A percentile compares a stretch with the other conserved stretches of the same genome.
These are phyloP conservation scores for Trichoderma virens DNA, from an alignment of 495 filamentous ascomycete species.

Conservation along the genomic window DNA sequence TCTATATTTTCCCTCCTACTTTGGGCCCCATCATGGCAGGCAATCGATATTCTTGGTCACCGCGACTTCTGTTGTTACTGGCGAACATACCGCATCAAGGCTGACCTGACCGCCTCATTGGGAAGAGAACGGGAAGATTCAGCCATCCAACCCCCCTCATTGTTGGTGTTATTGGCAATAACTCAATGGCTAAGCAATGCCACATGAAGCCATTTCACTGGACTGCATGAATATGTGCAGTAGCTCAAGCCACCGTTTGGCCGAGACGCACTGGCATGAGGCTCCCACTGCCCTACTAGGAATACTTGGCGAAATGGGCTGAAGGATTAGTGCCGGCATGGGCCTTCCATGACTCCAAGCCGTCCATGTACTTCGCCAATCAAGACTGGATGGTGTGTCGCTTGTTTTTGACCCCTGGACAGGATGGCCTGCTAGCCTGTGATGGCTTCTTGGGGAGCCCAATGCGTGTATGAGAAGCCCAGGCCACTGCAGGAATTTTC, in stretches of 20 bases:
- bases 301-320: not conserved
- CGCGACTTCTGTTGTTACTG: not conserved
- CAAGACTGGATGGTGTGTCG: not conserved
- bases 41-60: not conserved
- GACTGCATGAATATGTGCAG: not conserved
- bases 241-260: not conserved
- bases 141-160: not conserved
- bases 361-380: not conserved
- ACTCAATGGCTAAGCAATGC: not conserved
- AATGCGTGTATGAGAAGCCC: not conserved
- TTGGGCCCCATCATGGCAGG: not conserved
- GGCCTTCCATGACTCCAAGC: not conserved
- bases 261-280: not conserved
- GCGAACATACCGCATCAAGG: not conserved
- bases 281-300: not conserved
- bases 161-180: not conserved
- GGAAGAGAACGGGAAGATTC: not conserved
- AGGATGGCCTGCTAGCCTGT: not conserved
- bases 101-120: not conserved
- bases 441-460: not conserved
- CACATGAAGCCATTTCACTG: not conserved
- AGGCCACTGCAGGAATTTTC: not conserved
- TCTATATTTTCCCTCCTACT: not conserved
- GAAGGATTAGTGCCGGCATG: not conserved
- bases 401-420: not conserved